A percentile compares a stretch with the other conserved stretches of the same genome.
These are phyloP conservation scores for Tolypocladium amazonense DNA, from an alignment of 2,329 filamentous ascomycete genomes.

Conservation along the genomic window DNA sequence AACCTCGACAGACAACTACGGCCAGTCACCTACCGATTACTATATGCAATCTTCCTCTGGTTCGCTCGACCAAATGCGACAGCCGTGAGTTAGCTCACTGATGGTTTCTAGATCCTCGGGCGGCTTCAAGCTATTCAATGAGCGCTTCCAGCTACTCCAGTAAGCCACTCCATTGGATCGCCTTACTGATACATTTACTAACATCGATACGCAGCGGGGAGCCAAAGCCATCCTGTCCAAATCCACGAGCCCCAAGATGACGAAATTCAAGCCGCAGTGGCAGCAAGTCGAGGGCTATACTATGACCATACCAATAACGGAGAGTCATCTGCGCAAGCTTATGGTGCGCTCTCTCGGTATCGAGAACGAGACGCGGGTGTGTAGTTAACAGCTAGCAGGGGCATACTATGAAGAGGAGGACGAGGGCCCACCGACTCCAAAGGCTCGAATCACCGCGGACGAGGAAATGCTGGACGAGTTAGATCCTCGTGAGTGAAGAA, in stretches of 20 bases:
- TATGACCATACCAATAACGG: slow-evolving; percentile 3
- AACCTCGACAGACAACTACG: not conserved
- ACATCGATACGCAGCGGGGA: not conserved
- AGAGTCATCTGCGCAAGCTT: slow-evolving; percentile 9
- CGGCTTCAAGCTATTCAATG: not conserved
- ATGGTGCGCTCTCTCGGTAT: slow-evolving; percentile 7
- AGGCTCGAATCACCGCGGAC: slow-evolving; percentile 3
- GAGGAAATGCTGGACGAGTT: slow-evolving; percentile 13
- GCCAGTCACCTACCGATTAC: not conserved
- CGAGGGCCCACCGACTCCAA: slow-evolving; percentile 13
- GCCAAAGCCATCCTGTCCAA: not conserved
- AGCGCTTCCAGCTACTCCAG: not conserved
- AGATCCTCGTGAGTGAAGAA: slow-evolving; percentile 23
- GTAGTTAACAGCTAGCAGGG: slow-evolving; percentile 1
- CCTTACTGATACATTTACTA: not conserved
- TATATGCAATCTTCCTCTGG: slow-evolving; percentile 1
- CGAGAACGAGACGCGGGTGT: slow-evolving; percentile 1
- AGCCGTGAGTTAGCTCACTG: not conserved
- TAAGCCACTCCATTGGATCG: not conserved
- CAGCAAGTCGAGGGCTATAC: slow-evolving; percentile 8
- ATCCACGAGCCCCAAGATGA: slow-evolving; percentile 6
- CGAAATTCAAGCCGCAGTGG: slow-evolving; percentile 9
- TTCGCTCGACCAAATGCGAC: not conserved
- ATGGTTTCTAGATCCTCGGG: not conserved
- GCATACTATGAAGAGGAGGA: slow-evolving; percentile 15